Evolutionary conservation across 192 early-diverging fungal species (phyloP).

Genomic region (Dispira simplex): DNA sequence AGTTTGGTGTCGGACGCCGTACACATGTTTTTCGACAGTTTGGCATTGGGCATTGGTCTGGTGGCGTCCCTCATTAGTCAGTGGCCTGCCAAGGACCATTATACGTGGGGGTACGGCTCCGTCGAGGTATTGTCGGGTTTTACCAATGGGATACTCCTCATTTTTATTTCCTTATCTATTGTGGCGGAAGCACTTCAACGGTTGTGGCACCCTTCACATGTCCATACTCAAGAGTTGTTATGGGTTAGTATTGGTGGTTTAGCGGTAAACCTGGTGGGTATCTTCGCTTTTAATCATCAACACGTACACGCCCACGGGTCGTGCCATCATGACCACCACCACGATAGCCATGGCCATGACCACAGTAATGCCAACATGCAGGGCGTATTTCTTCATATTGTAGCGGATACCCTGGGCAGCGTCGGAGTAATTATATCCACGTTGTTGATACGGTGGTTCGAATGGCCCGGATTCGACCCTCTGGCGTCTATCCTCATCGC

Average conservation of each 20-base stretch:
- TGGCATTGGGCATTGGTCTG: constrained; percentile 76
- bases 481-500: constrained; percentile 88
- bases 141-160: constrained; percentile 80
- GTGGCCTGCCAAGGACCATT: constrained; percentile 73
- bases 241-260: constrained; percentile 81
- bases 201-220: constrained; percentile 67
- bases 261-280: constrained; percentile 84
- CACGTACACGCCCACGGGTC: constrained; percentile 48
- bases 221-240: constrained; percentile 72
- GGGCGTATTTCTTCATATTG: constrained; percentile 86
- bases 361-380: constrained; percentile 72
- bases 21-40: constrained; percentile 96
- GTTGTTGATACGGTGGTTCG: constrained; percentile 71
- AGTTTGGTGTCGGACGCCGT: constrained; percentile 92
- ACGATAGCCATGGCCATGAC: constrained; percentile 15
- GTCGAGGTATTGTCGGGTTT: constrained; percentile 90
- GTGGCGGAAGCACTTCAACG: constrained; percentile 83
- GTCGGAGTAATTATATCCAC: constrained; percentile 94
- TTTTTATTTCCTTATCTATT: constrained; percentile 79
- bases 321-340: constrained; percentile 29
- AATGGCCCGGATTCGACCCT: constrained; percentile 92
- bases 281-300: constrained; percentile 82
- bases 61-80: constrained; percentile 80
- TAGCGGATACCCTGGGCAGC: constrained; percentile 89
- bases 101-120: constrained; percentile 57